These are phyloP conservation scores for Sambucus nigra DNA, from an alignment of 129 eudicot species.

Conservation along the genomic window DNA sequence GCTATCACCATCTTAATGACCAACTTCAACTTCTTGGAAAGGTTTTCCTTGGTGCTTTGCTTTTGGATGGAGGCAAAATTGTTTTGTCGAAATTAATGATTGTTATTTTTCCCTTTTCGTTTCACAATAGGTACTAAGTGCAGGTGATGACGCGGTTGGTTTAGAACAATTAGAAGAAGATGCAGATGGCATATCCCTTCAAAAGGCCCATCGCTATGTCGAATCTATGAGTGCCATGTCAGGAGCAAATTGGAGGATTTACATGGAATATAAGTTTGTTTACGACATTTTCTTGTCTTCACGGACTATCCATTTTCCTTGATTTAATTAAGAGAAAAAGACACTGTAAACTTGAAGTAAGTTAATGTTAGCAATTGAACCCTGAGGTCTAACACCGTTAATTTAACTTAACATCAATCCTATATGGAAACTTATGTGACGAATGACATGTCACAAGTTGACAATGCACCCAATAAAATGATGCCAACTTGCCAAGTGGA, in stretches of 20 bases:
- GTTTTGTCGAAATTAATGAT: neutral
- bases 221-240: slow-evolving; percentile 91
- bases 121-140: slow-evolving; percentile 34
- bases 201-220: slow-evolving; percentile 55
- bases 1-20: slow-evolving; percentile 48
- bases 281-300: too few species aligned
- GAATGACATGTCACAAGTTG: too few species aligned
- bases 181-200: slow-evolving; percentile 74
- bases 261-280: slow-evolving; percentile 66
- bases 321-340: too few species aligned
- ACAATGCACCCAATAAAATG: too few species aligned
- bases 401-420: too few species aligned
- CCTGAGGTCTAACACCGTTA: too few species aligned
- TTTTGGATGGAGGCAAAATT: neutral
- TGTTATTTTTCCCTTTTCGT: neutral
- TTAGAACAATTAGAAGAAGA: slow-evolving; percentile 84
- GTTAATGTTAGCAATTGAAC: too few species aligned
- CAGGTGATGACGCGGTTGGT: slow-evolving; percentile 68
- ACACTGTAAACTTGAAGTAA: too few species aligned
- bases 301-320: too few species aligned
- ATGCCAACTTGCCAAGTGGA: too few species aligned
- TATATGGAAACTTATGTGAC: too few species aligned
- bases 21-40: slow-evolving; percentile 64
- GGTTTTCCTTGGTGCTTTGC: slow-evolving; percentile 22
- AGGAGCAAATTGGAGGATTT: slow-evolving; percentile 69